phyloP scores from a whole-genome alignment of 2,329 filamentous ascomycete genomes.

The Coleophoma crateriformis region DNA sequence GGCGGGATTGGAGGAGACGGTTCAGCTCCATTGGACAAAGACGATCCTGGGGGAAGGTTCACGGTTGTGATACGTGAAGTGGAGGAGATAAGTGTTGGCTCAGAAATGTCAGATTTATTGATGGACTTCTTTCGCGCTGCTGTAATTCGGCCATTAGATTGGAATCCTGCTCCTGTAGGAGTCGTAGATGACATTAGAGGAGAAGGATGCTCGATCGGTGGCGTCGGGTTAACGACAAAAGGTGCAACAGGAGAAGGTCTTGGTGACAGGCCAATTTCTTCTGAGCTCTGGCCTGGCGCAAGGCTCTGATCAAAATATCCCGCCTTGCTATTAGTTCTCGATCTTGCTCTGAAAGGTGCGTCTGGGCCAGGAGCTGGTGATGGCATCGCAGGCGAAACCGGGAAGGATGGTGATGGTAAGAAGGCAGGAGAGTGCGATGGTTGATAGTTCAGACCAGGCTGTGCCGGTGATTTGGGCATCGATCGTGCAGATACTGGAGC shows the following conservation, averaged over 20 bases:
- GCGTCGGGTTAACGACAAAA: constrained; percentile 23
- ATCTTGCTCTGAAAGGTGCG: constrained; percentile 5
- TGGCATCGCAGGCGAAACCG: constrained; percentile 5
- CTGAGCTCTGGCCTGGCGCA: constrained; percentile 12
- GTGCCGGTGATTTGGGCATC: constrained; percentile 16
- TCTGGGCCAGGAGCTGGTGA: constrained; percentile 15
- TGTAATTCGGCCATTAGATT: constrained; percentile 8
- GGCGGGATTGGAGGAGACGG: constrained; percentile 25
- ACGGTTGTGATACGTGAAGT: constrained; percentile 26
- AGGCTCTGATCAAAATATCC: constrained; percentile 22
- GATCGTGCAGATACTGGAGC: constrained; percentile 16
- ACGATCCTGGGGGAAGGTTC: constrained; percentile 21
- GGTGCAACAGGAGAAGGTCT: constrained; percentile 24
- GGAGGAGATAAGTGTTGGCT: constrained; percentile 25
- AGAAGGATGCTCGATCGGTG: constrained; percentile 16
- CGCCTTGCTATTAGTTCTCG: constrained; percentile 22
- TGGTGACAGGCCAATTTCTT: constrained; percentile 20
- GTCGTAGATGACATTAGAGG: constrained; percentile 15
- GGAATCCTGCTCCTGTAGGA: constrained; percentile 13
- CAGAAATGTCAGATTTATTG: constrained; percentile 27
- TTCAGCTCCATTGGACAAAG: constrained; percentile 18
- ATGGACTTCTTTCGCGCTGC: constrained; percentile 22
- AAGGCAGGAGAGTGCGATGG: constrained; percentile 12
- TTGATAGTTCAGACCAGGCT: constrained; percentile 11
- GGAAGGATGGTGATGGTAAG: constrained; percentile 2